These are phyloP conservation scores for Trichosporon sp. DNA, from an alignment of 1,284 basidiomycete genomes.

Conservation along the genomic window DNA sequence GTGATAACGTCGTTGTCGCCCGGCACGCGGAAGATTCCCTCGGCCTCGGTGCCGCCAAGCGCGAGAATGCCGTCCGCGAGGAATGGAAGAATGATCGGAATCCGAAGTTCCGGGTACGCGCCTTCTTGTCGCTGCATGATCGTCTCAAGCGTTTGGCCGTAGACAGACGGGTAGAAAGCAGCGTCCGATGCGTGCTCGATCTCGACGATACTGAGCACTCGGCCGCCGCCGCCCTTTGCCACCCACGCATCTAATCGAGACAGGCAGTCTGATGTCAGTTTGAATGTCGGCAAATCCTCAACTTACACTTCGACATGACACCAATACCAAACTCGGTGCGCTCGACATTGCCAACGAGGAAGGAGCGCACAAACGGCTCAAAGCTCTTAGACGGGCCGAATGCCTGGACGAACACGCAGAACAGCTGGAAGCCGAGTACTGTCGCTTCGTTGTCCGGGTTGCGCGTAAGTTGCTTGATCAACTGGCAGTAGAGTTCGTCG, in stretches of 20 bases:
- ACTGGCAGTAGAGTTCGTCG: slow-evolving; percentile 86
- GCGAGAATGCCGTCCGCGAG: slow-evolving; percentile 83
- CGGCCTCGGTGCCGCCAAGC: slow-evolving; percentile 70
- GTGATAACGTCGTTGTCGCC: slow-evolving; percentile 80
- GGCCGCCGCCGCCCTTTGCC: slow-evolving; percentile 74
- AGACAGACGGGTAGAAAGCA: slow-evolving; percentile 87
- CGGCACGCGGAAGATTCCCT: slow-evolving; percentile 85
- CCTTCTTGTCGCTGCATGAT: slow-evolving; percentile 75
- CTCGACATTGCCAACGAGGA: slow-evolving; percentile 64
- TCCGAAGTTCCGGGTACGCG: slow-evolving; percentile 72
- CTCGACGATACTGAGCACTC: slow-evolving; percentile 68
- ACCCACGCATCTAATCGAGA: slow-evolving; percentile 64
- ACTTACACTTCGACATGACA: slow-evolving; percentile 70
- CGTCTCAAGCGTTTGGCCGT: slow-evolving; percentile 77
- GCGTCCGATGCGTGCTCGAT: slow-evolving; percentile 86
- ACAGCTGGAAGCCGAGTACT: slow-evolving; percentile 83
- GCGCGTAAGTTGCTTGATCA: slow-evolving; percentile 79
- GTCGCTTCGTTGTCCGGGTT: slow-evolving; percentile 75
- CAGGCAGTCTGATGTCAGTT: slow-evolving; percentile 55
- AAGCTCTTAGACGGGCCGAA: slow-evolving; percentile 89
- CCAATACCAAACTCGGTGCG: slow-evolving; percentile 63
- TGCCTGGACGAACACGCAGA: slow-evolving; percentile 77
- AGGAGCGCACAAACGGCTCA: slow-evolving; percentile 69
- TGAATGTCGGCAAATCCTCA: background rate
- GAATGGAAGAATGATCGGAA: slow-evolving; percentile 87